Conservation (phyloP, 2,329 filamentous ascomycete genomes). For the Tetracladium maxilliforme region DNA sequence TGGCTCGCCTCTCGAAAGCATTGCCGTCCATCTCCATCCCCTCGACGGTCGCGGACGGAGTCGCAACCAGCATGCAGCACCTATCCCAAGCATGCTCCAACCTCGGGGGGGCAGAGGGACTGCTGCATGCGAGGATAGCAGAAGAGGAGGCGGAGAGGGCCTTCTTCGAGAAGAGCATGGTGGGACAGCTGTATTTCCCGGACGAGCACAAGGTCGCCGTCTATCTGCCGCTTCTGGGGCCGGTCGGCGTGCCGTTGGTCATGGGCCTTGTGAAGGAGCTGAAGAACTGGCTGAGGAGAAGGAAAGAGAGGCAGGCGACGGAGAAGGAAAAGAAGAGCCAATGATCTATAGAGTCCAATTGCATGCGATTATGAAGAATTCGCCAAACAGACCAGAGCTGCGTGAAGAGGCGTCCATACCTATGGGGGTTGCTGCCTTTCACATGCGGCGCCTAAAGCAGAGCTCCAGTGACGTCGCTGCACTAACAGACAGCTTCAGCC, state of each 20-base stretch:
- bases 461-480: too few relatives aligned
- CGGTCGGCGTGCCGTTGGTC: conserved; percentile 76
- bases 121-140: conserved; percentile 70
- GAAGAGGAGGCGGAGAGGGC: conserved; percentile 83
- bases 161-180: conserved; percentile 99
- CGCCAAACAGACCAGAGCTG: too few relatives aligned
- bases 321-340: too few relatives aligned
- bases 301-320: too few relatives aligned
- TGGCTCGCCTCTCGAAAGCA: conserved; percentile 72
- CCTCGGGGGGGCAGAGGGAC: conserved; percentile 49
- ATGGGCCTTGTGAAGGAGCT: conserved; percentile 76
- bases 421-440: too few relatives aligned
- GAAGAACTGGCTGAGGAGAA: conserved; percentile 25
- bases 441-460: too few relatives aligned
- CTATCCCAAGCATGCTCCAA: conserved; percentile 63
- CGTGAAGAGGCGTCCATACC: too few relatives aligned
- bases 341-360: too few relatives aligned
- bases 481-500: too few relatives aligned
- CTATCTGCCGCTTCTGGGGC: conserved; percentile 81
- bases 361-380: too few relatives aligned
- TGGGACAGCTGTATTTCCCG: conserved; percentile 94
- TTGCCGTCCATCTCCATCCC: conserved; percentile 88
- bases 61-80: conserved; percentile 64
- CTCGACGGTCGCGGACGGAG: conserved; percentile 69
- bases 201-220: conserved; percentile 98